These are phyloP conservation scores for Pugionium cornutum DNA, from an alignment of 345 rosid species.

Conservation along the genomic window DNA sequence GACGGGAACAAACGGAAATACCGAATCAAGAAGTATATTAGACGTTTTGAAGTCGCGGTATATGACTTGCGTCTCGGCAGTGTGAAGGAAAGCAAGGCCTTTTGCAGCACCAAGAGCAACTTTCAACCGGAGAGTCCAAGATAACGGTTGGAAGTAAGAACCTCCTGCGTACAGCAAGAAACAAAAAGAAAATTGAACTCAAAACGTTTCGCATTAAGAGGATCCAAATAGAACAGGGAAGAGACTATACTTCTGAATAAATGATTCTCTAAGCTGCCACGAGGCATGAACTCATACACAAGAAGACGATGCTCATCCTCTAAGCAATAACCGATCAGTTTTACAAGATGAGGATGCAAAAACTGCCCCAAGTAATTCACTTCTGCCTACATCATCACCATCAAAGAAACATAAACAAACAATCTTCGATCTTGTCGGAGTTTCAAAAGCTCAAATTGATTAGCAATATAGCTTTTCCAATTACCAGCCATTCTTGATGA, in stretches of 20 bases:
- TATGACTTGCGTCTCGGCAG: constrained; percentile 56
- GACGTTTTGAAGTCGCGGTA: constrained; percentile 78
- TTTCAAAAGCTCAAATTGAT: constrained; percentile 1
- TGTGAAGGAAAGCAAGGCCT: constrained; percentile 74
- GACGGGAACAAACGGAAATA: not conserved
- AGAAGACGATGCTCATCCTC: constrained; percentile 85
- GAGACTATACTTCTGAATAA: constrained; percentile 62
- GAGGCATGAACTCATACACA: constrained; percentile 85
- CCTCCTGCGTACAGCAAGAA: constrained; percentile 48
- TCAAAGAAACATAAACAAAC: not conserved
- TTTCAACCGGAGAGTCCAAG: constrained; percentile 67
- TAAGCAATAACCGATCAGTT: constrained; percentile 67
- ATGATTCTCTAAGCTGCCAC: constrained; percentile 89
- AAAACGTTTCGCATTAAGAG: not conserved
- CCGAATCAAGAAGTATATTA: constrained; percentile 66
- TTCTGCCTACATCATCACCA: constrained; percentile 56
- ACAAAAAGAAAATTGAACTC: not conserved
- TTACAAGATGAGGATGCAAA: constrained; percentile 73
- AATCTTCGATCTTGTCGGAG: not conserved
- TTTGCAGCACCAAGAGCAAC: constrained; percentile 74
- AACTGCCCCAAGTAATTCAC: constrained; percentile 75
- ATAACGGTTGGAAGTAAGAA: constrained; percentile 61
- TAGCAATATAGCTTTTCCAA: not conserved
- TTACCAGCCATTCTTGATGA: constrained; percentile 81
- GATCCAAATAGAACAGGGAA: not conserved